These are phyloP conservation scores for Cerrena zonata DNA, from an alignment of 1,284 basidiomycete genomes.

Conservation along the genomic window DNA sequence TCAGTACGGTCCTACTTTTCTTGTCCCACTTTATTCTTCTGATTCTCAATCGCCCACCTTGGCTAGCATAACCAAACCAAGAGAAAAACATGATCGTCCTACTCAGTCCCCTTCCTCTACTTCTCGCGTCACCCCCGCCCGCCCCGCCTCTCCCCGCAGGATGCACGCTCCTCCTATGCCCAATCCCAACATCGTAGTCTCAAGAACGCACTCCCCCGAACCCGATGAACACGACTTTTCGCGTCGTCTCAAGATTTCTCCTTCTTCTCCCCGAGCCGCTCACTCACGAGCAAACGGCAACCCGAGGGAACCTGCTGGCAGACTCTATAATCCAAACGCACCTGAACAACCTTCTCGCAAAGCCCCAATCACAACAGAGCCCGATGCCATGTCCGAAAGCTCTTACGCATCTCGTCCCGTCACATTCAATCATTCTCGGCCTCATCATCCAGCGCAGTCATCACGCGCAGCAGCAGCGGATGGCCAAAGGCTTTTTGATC, in stretches of 20 bases:
- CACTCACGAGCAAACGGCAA: conserved; percentile 16
- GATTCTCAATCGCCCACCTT: neutral
- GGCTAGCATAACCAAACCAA: conserved; percentile 39
- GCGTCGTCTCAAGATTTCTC: conserved; percentile 60
- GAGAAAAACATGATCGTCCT: conserved; percentile 44
- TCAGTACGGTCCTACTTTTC: conserved; percentile 39
- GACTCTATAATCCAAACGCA: conserved; percentile 66
- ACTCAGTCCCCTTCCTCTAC: conserved; percentile 25
- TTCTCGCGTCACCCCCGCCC: conserved; percentile 21
- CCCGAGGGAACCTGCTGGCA: conserved; percentile 37
- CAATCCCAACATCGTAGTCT: conserved; percentile 29
- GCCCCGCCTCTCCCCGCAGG: conserved; percentile 25
- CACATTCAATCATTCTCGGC: conserved; percentile 21
- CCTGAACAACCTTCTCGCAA: conserved; percentile 56
- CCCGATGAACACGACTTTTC: conserved; percentile 58
- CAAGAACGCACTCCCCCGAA: conserved; percentile 41
- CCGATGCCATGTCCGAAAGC: conserved; percentile 56
- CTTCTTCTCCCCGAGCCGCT: conserved; percentile 32
- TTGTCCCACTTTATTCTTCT: conserved; percentile 3
- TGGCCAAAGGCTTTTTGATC: conserved; percentile 72
- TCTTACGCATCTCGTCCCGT: conserved; percentile 42
- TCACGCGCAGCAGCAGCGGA: conserved; percentile 31
- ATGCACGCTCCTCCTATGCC: conserved; percentile 25
- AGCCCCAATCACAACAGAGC: conserved; percentile 50
- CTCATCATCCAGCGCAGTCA: conserved; percentile 24